Evolutionary conservation across 139 green algal species (phyloP).

Genomic region (Chlorella sp.): DNA sequence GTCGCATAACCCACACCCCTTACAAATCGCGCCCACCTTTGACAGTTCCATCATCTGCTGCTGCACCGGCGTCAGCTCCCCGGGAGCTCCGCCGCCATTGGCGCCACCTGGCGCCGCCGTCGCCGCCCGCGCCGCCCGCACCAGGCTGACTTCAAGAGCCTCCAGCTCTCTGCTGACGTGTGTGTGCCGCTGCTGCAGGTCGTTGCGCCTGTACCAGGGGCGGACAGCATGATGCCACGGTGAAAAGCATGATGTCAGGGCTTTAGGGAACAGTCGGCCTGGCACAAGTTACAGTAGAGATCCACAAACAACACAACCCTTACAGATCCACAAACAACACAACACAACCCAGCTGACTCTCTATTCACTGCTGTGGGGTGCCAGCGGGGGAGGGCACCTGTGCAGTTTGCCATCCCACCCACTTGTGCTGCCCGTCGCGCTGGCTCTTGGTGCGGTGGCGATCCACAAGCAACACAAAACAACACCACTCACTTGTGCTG

Average conservation of each 20-base stretch:
- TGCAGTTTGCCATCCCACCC: too few relatives aligned
- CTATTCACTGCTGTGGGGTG: too few relatives aligned
- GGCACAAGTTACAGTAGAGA: constrained; percentile 31
- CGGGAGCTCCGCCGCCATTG: background rate
- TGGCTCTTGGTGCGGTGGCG: background rate
- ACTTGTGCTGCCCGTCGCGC: too few relatives aligned
- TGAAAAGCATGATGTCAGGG: too few relatives aligned
- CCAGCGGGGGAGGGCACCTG: too few relatives aligned
- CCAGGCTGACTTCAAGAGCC: constrained; percentile 28
- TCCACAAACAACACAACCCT: background rate
- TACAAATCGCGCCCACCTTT: constrained; percentile 3
- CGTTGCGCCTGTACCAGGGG: constrained; percentile 4
- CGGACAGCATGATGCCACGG: background rate
- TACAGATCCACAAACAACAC: background rate
- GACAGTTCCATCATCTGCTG: constrained; percentile 26
- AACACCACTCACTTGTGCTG: constrained; percentile 20
- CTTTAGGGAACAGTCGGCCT: constrained; percentile 34
- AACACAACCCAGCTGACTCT: too few relatives aligned
- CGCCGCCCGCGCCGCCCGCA: background rate
- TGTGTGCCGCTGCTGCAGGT: constrained; percentile 3
- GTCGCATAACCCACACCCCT: background rate
- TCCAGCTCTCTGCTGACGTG: constrained; percentile 19
- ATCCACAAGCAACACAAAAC: background rate
- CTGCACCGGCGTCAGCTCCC: background rate
- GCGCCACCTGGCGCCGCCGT: background rate